Evolutionary conservation across 2,329 filamentous ascomycete genomes (phyloP).

Genomic region (Xylaria hypoxylon): DNA sequence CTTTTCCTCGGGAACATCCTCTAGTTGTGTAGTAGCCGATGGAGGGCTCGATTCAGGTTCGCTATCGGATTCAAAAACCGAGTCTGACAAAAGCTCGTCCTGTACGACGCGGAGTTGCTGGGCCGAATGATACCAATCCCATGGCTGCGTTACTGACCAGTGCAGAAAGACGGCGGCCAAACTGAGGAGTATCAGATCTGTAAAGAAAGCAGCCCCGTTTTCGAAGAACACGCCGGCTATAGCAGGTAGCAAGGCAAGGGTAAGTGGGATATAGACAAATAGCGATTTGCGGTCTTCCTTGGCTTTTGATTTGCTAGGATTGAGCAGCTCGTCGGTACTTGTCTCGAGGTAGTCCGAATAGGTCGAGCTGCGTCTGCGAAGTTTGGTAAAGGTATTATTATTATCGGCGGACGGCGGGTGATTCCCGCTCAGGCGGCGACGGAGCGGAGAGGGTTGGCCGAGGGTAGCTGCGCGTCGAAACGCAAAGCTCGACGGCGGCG

Average conservation of each 20-base stretch:
- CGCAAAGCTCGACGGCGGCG: slow-evolving; percentile 51
- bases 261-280: slow-evolving; percentile 84
- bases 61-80: slow-evolving; percentile 60
- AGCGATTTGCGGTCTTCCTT: slow-evolving; percentile 68
- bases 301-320: slow-evolving; percentile 59
- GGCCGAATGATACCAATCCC: slow-evolving; percentile 82
- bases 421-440: slow-evolving; percentile 44
- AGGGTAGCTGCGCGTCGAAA: slow-evolving; percentile 58
- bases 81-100: slow-evolving; percentile 58
- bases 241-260: slow-evolving; percentile 85
- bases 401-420: slow-evolving; percentile 36
- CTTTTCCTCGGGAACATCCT: slow-evolving; percentile 61
- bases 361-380: slow-evolving; percentile 77
- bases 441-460: slow-evolving; percentile 50
- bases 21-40: slow-evolving; percentile 48
- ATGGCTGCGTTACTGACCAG: slow-evolving; percentile 91
- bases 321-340: slow-evolving; percentile 77
- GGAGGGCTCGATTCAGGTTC: slow-evolving; percentile 52
- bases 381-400: slow-evolving; percentile 44
- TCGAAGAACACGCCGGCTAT: slow-evolving; percentile 86
- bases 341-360: slow-evolving; percentile 79
- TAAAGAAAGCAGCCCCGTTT: slow-evolving; percentile 84
- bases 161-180: slow-evolving; percentile 89
- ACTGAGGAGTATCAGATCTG: slow-evolving; percentile 83
- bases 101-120: slow-evolving; percentile 68